Conservation (phyloP, 1,139 yeast genomes). For the Taphrina flavorubra region DNA sequence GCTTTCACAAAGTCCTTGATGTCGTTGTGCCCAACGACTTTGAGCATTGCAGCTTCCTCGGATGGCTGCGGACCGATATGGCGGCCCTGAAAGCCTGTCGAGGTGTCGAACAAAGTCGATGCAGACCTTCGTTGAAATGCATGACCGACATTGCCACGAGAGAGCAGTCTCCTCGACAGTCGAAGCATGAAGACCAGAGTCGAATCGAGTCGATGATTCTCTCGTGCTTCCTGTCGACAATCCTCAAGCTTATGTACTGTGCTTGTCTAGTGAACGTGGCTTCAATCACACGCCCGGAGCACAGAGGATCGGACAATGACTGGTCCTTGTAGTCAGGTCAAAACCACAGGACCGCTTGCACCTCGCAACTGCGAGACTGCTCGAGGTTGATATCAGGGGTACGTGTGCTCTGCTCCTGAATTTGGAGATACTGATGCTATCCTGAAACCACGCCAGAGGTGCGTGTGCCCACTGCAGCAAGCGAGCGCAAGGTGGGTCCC, state of each 20-base stretch:
- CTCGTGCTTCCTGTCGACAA: too few species aligned
- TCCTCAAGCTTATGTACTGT: not conserved
- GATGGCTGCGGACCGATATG: constrained; percentile 82
- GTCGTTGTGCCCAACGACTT: constrained; percentile 67
- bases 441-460: too few species aligned
- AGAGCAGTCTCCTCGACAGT: not conserved
- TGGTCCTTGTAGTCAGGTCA: not conserved
- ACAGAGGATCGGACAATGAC: not conserved
- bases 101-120: constrained; percentile 29
- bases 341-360: too few species aligned
- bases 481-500: not conserved
- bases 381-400: not conserved
- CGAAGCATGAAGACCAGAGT: not conserved
- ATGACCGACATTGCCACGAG: not conserved
- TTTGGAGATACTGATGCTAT: not conserved
- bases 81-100: constrained; percentile 57
- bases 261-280: not conserved
- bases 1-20: constrained; percentile 70
- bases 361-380: too few species aligned
- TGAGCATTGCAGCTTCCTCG: constrained; percentile 69
- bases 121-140: constrained; percentile 7
- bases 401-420: constrained; percentile 3
- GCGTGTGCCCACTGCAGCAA: not conserved
- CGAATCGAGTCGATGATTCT: too few species aligned
- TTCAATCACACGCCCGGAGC: not conserved